phyloP scores from a whole-genome alignment of 306 rosid species.

The Benincasa hispida region DNA sequence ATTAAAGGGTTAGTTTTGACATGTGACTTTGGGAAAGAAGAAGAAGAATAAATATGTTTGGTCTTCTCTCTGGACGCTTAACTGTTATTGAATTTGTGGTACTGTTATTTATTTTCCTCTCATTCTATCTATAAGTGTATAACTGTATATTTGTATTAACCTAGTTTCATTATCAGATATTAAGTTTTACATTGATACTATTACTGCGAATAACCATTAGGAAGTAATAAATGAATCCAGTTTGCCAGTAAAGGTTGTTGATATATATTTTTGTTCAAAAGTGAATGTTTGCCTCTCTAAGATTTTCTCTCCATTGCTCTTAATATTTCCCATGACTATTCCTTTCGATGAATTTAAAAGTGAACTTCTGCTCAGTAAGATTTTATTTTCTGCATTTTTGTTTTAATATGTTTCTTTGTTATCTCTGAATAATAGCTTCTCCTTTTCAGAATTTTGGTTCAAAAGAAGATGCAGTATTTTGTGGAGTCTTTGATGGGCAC shows the following conservation, averaged over 20 bases:
- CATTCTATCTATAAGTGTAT: not conserved
- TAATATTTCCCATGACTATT: not conserved
- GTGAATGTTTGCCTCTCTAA: not conserved
- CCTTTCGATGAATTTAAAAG: not conserved
- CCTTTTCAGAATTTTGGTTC: slow-evolving; percentile 42
- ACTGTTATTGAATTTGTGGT: not conserved
- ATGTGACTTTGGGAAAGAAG: not conserved
- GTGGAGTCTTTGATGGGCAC: slow-evolving; percentile 96
- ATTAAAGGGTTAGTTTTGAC: not conserved
- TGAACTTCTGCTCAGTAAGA: not conserved
- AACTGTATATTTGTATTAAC: not conserved
- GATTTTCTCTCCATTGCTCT: not conserved
- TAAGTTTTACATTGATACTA: not conserved
- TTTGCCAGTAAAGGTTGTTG: not conserved
- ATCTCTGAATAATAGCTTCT: not conserved
- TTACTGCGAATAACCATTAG: not conserved
- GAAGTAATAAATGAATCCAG: not conserved
- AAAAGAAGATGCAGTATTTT: slow-evolving; percentile 34
- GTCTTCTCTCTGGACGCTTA: not conserved
- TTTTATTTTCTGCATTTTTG: not conserved
- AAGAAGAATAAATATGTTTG: not conserved
- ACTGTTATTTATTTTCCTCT: not conserved
- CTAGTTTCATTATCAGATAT: not conserved
- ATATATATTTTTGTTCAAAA: not conserved
- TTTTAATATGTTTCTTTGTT: not conserved